Evolutionary conservation across 192 early-diverging fungal genomes (phyloP), one percentile per base, ranked within the genome.

Genomic region (Dissophora globulifera): DNA sequence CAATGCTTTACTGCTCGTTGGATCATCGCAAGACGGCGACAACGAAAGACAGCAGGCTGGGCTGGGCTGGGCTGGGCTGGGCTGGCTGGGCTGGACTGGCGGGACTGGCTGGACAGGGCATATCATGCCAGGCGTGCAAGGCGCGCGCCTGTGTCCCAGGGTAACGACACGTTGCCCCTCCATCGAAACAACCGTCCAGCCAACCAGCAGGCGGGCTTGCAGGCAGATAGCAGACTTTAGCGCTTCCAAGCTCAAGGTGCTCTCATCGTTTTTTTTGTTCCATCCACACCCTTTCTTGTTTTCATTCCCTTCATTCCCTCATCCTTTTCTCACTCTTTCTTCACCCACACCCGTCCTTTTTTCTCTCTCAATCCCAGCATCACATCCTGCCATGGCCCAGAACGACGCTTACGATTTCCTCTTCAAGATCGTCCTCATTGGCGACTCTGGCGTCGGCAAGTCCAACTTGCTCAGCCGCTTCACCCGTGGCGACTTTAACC

Each of bases 371-470:
- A 54, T 25, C 27, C 20, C 55, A n/a, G 35, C 25, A n/a, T 23
- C 15, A 38, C 26, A 11, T 47, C 43, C 7, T 32, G 23, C 27
- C 63, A 82, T 82, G 81, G 67, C 71, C 43, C 82, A 83, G 74
- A 83, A 89, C 81, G 87, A 89, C 75, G 89, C 88, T 68, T 90
- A 90, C 81, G 88, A 90, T 52, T 90, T 82, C 45, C 70, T 90
- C 27, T 90, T 90, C 82, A 90, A 90, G 72, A 85, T 89, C 38
- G 88, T 88, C 56, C 82, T 89, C 69, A 89, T 89, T 64, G 88
- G 88, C 53, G 92, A 94, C 69, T 91, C 90, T 0, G 90, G 92
- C 60, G 92, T 93, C 78, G 93, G 93, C 50, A 94, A 94, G 72
- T 92, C 91, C 43, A 93, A 92, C 81, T 84, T 94, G 31, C 82